Conservation (phyloP, 345 rosid genomes). For the Salix exigua region DNA sequence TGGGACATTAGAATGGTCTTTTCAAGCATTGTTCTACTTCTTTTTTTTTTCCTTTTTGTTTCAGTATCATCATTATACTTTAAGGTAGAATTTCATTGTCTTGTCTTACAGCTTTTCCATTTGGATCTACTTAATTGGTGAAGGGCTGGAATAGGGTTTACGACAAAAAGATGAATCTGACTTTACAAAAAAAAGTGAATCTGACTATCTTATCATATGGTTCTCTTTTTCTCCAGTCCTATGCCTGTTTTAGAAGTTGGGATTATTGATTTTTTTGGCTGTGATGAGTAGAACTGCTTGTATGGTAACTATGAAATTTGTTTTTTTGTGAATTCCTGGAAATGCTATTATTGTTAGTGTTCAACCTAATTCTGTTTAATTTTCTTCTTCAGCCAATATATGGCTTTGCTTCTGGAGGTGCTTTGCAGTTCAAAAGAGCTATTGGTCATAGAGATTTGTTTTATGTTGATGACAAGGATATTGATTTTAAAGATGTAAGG, state of each 20-base stretch:
- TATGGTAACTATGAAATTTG: background rate
- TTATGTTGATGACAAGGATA: slow-evolving; percentile 85
- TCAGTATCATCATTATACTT: background rate
- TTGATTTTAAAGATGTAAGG: slow-evolving; percentile 94
- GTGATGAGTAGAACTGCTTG: background rate
- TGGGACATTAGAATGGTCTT: background rate
- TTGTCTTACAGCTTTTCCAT: background rate
- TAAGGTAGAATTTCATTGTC: background rate
- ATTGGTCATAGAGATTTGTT: slow-evolving; percentile 84
- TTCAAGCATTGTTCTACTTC: background rate
- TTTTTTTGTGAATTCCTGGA: too few relatives aligned
- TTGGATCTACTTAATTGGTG: background rate
- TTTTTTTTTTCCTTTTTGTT: background rate
- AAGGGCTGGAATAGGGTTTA: background rate
- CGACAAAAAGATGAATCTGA: too few relatives aligned
- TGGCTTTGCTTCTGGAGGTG: slow-evolving; percentile 76
- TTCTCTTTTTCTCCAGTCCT: background rate
- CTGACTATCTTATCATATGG: background rate
- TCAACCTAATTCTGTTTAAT: slow-evolving; percentile 17
- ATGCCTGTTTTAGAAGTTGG: background rate
- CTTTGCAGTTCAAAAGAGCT: slow-evolving; percentile 81
- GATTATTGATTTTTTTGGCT: background rate
- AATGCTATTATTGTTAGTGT: background rate
- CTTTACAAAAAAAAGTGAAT: too few relatives aligned
- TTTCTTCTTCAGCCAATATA: slow-evolving; percentile 66